Conservation (phyloP, 164 flowering plant genomes). For the Chimonanthus salicifolius region DNA sequence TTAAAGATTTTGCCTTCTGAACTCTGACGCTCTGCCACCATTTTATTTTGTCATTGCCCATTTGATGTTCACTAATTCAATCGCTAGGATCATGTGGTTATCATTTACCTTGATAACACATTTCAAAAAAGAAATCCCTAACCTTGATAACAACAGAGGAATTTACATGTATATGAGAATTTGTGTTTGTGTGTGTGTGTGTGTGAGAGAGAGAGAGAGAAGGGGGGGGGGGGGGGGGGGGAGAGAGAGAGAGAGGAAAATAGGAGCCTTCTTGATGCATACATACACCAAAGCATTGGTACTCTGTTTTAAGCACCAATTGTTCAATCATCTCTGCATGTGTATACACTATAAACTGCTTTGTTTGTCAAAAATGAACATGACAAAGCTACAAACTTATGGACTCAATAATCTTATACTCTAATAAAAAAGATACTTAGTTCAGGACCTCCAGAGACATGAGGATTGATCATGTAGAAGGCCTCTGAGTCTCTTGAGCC, state of each 20-base stretch:
- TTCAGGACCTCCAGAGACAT: slow-evolving; percentile 78
- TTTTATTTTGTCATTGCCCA: neutral
- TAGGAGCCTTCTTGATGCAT: neutral
- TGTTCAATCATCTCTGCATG: too few relatives aligned
- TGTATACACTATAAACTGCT: neutral
- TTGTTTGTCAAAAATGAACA: too few relatives aligned
- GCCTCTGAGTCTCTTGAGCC: slow-evolving; percentile 90
- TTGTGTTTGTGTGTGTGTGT: too few relatives aligned
- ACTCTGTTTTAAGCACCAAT: too few relatives aligned
- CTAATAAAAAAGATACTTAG: slow-evolving; percentile 82
- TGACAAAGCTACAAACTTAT: too few relatives aligned
- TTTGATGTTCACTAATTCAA: neutral
- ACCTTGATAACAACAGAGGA: too few relatives aligned
- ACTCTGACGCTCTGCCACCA: neutral
- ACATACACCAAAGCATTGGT: neutral
- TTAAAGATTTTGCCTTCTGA: neutral
- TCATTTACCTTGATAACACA: too few relatives aligned
- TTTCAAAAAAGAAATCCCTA: too few relatives aligned
- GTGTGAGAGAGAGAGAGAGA: too few relatives aligned
- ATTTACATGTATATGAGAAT: too few relatives aligned
- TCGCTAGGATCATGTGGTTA: neutral
- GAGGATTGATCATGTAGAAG: slow-evolving; percentile 95
- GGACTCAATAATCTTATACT: slow-evolving; percentile 23
- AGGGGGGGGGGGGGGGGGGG: too few relatives aligned
- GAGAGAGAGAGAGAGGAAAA: too few relatives aligned